Base-by-base conservation (phyloP, 345 rosid genomes). In the Eutrema heterophyllum region DNA sequence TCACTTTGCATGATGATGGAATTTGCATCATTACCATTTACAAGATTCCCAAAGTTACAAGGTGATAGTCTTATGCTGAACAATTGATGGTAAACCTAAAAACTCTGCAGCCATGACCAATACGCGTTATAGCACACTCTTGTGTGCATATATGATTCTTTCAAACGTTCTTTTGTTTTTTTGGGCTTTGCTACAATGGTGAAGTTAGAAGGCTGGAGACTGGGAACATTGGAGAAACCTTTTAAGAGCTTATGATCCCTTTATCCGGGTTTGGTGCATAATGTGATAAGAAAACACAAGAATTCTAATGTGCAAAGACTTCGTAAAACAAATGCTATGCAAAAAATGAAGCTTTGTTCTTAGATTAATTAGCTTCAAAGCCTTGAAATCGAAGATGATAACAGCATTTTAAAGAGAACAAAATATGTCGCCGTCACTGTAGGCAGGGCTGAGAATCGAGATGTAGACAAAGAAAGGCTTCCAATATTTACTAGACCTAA, bases 361-460 rank as follows among this genome's bases (percentile, higher is more conserved):
- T 6, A 7, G 24, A 43, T 5, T 43, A 43, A 13, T 13, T 5
- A 43, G 7, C 7, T 43, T 43, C 85, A 82, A 49, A 79, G 77
- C 39, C 79, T 86, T 59, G 86, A 78, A 45, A 55, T 75, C 12
- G 86, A 79, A 75, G 85, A 82, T 10, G 91, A 83, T 33, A 71
- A 69, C 71, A 82, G 72, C 57, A 83, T 91, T 69, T 79, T 90
- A 56, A 89, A 72, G 82, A 84, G 72, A 81, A 87, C 93, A 36
- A 87, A 81, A 68, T 85, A 88, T 66, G 97, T 96, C 0, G 93
- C 89, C 1, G 35, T 84, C 46, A 88, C 89, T 4, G 80, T 88
- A 59, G 84, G 82, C 78, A 84, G 81, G 29, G 29, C 29, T n/a
- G n/a, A 27, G 29, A 1, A 6, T 15, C 15, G 24, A 45, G 50